A percentile compares a stretch with the other conserved stretches of the same genome.
Conservation (phyloP, 2,329 filamentous ascomycete genomes). For the Colletotrichum tamarilloi region DNA sequence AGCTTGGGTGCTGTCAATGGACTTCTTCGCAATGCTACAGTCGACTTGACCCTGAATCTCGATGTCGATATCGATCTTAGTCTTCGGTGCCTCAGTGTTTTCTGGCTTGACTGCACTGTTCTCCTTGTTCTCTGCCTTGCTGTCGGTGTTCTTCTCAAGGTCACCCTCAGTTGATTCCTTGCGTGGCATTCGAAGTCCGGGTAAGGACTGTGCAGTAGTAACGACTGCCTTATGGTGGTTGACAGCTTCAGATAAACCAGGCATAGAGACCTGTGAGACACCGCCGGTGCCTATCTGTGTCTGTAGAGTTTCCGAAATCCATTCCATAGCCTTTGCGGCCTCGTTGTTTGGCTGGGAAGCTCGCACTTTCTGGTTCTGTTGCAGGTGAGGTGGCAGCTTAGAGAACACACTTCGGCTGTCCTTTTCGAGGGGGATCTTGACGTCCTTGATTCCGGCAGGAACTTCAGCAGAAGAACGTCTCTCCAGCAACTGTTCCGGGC, state of each 20-base stretch:
- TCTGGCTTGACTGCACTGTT: neutral
- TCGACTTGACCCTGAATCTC: neutral
- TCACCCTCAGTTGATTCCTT: neutral
- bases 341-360: neutral
- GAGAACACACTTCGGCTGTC: neutral
- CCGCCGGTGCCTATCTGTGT: neutral
- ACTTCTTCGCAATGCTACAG: neutral
- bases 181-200: neutral
- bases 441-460: conserved; percentile 16
- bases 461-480: neutral
- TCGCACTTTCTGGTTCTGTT: neutral
- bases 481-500: conserved; percentile 1
- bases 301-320: neutral
- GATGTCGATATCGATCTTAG: too few species aligned
- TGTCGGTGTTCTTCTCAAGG: neutral
- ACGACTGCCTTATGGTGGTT: neutral
- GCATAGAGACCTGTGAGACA: neutral
- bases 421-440: conserved; percentile 9
- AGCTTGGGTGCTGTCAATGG: neutral
- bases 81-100: neutral
- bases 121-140: neutral
- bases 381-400: neutral
- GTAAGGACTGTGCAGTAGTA: neutral
- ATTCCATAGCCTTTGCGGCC: neutral
- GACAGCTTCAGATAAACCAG: conserved; percentile 8